Evolutionary conservation across 148 eudicot species (phyloP), one percentile per base, ranked within the genome.

Genomic region (Persicaria tinctoria): DNA sequence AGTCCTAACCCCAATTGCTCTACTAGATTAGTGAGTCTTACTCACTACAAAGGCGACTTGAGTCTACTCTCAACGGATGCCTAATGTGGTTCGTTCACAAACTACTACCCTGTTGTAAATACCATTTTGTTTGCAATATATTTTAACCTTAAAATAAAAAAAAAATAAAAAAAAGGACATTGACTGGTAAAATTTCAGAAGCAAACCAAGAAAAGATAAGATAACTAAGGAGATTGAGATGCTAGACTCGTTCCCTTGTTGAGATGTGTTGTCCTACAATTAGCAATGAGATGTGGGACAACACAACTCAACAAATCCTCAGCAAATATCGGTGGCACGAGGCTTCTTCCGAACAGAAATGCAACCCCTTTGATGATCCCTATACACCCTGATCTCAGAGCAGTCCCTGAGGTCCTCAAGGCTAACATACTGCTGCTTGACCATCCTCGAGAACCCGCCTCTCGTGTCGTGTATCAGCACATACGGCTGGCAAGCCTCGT

Each of bases 361-460:
- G 74, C 96, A 90, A 4, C 93, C 96, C 75, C 74, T 83, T 75
- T 83, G 91, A 84, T 90, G 96, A 60, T 93, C 97, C 77, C 93
- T 85, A 75, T 82, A 93, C 54, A 93, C 84, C 74, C 79, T 85
- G 68, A 93, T 86, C 79, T 93, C 93, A n/a, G 86, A 93, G 79
- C 84, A 93, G 83, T 90, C 91, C 47, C 91, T 86, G 82, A 90
- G 82, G 64, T 93, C 97, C 51, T 89, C 97, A 68, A 93, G 96
- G 73, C 97, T 90, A 47, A 90, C 72, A 72, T 87, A 93, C 49
- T 93, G 97, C 59, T 93, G 97, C 82, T 90, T 90, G 50, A 90
- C 91, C 96, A 90, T 90, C 82, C 93, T 87, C 1, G 84, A 82
- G 45, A 89, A 93, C 57, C 78, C 85, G 32, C 90, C 88, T 4